phyloP scores from a whole-genome alignment of 1,284 basidiomycete genomes.

The Mycocalia duriaeana region DNA sequence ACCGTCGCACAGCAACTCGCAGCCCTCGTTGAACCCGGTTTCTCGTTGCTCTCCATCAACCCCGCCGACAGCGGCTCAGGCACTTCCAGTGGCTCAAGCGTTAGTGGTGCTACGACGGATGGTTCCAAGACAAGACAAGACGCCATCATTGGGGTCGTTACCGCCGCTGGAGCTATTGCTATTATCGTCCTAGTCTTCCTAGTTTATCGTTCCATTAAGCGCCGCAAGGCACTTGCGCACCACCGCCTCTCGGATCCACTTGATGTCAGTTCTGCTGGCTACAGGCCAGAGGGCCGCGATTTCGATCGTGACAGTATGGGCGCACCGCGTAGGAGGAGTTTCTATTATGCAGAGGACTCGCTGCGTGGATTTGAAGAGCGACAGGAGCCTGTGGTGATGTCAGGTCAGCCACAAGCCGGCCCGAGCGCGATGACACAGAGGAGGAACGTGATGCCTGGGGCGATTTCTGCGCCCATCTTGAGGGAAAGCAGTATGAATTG shows the following conservation, averaged over 20 bases:
- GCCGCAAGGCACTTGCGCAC: slow-evolving; percentile 58
- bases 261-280: slow-evolving; percentile 28
- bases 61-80: slow-evolving; percentile 23
- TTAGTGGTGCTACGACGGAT: slow-evolving; percentile 20
- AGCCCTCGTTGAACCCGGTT: slow-evolving; percentile 52
- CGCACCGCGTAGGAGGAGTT: slow-evolving; percentile 64
- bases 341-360: slow-evolving; percentile 81
- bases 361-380: slow-evolving; percentile 49
- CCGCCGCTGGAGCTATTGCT: slow-evolving; percentile 67
- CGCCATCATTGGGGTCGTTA: slow-evolving; percentile 78
- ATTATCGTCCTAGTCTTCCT: slow-evolving; percentile 63
- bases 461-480: slow-evolving; percentile 64
- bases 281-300: slow-evolving; percentile 55
- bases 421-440: slow-evolving; percentile 41
- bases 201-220: slow-evolving; percentile 53
- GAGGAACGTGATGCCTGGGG: slow-evolving; percentile 43
- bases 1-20: slow-evolving; percentile 47
- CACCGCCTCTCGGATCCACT: slow-evolving; percentile 53
- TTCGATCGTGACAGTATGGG: slow-evolving; percentile 73
- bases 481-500: slow-evolving; percentile 72
- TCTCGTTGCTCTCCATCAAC: slow-evolving; percentile 44
- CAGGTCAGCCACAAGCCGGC: slow-evolving; percentile 22
- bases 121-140: slow-evolving; percentile 50
- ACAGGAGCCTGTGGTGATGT: slow-evolving; percentile 21
- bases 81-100: slow-evolving; percentile 15